phyloP scores from a whole-genome alignment of 2,329 filamentous ascomycete genomes.

The Plenodomus biglobosus region DNA sequence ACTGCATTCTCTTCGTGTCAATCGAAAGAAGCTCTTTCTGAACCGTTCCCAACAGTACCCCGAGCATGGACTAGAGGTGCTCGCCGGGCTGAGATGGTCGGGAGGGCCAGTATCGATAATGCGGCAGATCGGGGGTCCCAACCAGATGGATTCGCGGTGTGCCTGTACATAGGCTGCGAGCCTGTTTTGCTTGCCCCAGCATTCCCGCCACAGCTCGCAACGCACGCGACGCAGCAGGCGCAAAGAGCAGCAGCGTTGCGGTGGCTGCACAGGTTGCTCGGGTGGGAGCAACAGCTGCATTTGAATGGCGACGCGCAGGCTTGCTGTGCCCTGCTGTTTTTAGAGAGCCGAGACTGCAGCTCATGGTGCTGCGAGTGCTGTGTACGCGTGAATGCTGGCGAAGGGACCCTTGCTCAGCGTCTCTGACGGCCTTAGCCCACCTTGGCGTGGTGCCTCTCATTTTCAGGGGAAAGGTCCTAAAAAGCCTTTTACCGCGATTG shows the following conservation, averaged over 20 bases:
- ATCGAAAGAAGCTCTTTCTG: no score
- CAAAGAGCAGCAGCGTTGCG: neutral
- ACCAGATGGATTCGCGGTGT: conserved; percentile 9
- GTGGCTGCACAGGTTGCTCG: conserved; percentile 2
- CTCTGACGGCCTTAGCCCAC: conserved; percentile 26
- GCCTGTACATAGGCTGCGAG: conserved; percentile 2
- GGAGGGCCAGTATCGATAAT: conserved; percentile 15
- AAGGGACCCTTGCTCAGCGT: conserved; percentile 27
- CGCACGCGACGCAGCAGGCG: neutral
- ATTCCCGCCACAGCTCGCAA: conserved; percentile 11
- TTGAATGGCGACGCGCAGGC: conserved; percentile 1
- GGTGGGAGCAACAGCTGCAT: conserved; percentile 1
- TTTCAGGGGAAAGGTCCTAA: conserved; percentile 38
- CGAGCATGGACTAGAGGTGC: no score
- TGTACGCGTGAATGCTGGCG: conserved; percentile 18
- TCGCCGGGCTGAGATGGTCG: no score
- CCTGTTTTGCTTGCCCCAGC: conserved; percentile 14
- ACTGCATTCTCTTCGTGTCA: no score
- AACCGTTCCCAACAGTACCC: no score
- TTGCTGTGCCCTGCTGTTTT: conserved; percentile 11
- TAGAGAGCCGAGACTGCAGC: conserved; percentile 24
- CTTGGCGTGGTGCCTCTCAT: conserved; percentile 31
- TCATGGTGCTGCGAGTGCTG: conserved; percentile 2
- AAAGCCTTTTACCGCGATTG: conserved; percentile 32
- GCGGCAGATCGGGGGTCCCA: conserved; percentile 22